Evolutionary conservation across 768 basidiomycete genomes (phyloP).

Genomic region (Tulasnella sp.): DNA sequence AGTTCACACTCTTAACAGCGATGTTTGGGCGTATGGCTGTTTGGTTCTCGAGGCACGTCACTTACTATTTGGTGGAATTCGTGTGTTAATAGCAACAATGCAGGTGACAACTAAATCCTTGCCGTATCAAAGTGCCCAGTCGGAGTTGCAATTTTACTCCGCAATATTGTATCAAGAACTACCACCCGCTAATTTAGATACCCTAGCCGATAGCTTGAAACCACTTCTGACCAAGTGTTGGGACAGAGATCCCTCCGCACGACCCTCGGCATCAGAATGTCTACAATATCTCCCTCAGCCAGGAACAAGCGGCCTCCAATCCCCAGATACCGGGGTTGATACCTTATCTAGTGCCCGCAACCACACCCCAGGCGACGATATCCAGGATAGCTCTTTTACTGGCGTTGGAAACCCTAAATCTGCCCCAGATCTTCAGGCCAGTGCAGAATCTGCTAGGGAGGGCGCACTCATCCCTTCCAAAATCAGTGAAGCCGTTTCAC

Average conservation of each 20-base stretch:
- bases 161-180: background rate
- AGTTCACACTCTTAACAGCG: background rate
- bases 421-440: too few relatives aligned
- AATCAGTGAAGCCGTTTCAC: too few relatives aligned
- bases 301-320: too few relatives aligned
- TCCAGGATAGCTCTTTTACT: too few relatives aligned
- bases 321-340: too few relatives aligned
- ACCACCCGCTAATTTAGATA: background rate
- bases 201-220: background rate
- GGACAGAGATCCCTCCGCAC: background rate
- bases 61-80: background rate
- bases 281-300: background rate
- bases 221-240: background rate
- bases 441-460: too few relatives aligned
- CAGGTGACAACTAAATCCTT: background rate
- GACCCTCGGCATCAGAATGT: background rate
- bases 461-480: too few relatives aligned
- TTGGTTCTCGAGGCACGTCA: background rate
- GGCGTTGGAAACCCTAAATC: too few relatives aligned
- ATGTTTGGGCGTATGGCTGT: slow-evolving; percentile 12
- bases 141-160: background rate
- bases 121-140: background rate
- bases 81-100: background rate
- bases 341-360: too few relatives aligned
- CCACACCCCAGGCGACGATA: too few relatives aligned